Conservation (phyloP, 129 eudicot species). For the Apium graveolens region DNA sequence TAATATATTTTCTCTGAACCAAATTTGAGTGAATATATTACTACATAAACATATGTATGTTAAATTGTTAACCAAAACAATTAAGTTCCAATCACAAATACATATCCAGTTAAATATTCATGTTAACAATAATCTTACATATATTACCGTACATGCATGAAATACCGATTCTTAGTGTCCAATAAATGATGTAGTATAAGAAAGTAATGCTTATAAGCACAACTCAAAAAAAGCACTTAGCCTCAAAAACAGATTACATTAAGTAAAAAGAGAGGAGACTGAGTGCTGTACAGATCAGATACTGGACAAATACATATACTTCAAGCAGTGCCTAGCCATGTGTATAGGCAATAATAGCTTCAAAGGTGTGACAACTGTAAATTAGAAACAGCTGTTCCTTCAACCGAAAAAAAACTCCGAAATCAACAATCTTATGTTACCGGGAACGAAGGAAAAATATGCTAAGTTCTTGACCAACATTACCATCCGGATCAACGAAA, state of each 20-base stretch:
- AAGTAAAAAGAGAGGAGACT: not conserved
- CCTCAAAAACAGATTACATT: not conserved
- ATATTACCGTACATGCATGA: not conserved
- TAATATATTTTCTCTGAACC: no score
- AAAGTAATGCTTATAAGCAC: slow-evolving; percentile 18
- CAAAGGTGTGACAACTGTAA: slow-evolving; percentile 22
- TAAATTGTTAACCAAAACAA: no score
- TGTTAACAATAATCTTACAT: no score
- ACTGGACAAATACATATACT: not conserved
- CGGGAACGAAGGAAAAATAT: slow-evolving; percentile 64
- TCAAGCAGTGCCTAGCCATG: slow-evolving; percentile 7
- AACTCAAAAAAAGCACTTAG: slow-evolving; percentile 13
- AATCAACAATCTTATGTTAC: slow-evolving; percentile 13
- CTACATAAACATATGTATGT: no score
- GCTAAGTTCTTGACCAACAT: slow-evolving; percentile 64
- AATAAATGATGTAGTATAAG: not conserved
- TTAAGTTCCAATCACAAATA: no score
- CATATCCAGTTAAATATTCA: no score
- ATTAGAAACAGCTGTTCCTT: not conserved
- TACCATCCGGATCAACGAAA: slow-evolving; percentile 70
- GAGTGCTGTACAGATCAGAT: slow-evolving; percentile 7
- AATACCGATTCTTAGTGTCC: not conserved
- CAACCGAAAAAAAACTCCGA: not conserved
- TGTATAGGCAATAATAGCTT: slow-evolving; percentile 5
- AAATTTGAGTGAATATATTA: no score